phyloP scores from a whole-genome alignment of 768 basidiomycete genomes.

The Polyporus arcularius region DNA sequence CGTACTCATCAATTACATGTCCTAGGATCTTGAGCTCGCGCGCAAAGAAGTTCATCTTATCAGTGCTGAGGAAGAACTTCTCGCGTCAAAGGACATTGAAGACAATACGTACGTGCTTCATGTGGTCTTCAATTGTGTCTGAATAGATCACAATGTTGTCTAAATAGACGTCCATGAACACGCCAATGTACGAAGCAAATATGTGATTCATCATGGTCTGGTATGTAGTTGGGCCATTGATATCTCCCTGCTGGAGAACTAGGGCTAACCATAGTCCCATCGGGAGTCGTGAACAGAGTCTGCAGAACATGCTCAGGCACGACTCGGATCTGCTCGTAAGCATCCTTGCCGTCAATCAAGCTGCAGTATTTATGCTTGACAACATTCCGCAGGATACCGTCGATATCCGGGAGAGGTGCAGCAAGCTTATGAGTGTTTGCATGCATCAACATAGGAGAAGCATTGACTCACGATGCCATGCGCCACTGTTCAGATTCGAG shows the following conservation, averaged over 20 bases:
- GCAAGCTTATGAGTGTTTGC: conserved; percentile 26
- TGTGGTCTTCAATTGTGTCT: conserved; percentile 26
- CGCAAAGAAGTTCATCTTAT: conserved; percentile 27
- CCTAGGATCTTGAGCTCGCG: conserved; percentile 26
- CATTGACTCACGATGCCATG: too few relatives aligned
- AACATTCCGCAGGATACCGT: conserved; percentile 23
- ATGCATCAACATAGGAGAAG: conserved; percentile 24
- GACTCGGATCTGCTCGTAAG: conserved; percentile 32
- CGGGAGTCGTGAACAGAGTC: conserved; percentile 28
- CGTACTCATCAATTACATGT: conserved; percentile 21
- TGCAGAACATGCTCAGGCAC: conserved; percentile 20
- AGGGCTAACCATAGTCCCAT: conserved; percentile 32
- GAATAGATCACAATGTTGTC: conserved; percentile 38
- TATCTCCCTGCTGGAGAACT: conserved; percentile 34
- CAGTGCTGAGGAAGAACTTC: too few relatives aligned
- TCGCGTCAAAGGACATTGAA: conserved; percentile 9
- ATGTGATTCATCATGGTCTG: conserved; percentile 47
- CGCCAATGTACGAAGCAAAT: conserved; percentile 31
- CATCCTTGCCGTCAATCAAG: conserved; percentile 29
- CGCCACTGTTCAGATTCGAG: too few relatives aligned
- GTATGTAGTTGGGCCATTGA: conserved; percentile 39
- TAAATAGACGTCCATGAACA: conserved; percentile 38
- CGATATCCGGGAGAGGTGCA: conserved; percentile 24
- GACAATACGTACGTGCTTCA: conserved; percentile 22
- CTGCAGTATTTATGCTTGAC: conserved; percentile 13